phyloP scores from a whole-genome alignment of 257 asterid species.

The Solanum ossicruentum region DNA sequence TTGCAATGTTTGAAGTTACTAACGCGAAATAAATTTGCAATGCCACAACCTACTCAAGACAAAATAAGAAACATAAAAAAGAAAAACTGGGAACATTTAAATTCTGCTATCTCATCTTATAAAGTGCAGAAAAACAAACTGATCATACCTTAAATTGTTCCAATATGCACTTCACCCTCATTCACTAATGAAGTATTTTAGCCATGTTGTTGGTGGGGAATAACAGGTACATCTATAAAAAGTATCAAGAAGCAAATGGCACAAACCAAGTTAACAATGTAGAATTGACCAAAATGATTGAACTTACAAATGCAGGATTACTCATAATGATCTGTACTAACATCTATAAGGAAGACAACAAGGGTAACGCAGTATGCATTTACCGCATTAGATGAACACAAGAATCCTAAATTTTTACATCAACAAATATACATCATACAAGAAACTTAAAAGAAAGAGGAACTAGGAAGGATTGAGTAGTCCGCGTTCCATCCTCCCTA shows the following conservation, averaged over 20 bases:
- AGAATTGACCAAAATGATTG: background rate
- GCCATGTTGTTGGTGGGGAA: background rate
- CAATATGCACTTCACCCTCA: background rate
- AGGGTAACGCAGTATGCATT: background rate
- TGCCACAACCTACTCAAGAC: background rate
- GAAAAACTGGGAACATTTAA: background rate
- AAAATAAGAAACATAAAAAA: background rate
- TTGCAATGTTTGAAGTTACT: background rate
- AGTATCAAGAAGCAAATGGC: background rate
- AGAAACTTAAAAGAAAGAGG: background rate
- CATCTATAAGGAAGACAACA: background rate
- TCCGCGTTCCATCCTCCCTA: background rate
- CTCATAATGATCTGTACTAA: background rate
- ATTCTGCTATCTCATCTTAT: background rate
- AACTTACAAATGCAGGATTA: background rate
- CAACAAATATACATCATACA: background rate
- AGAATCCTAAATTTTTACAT: slow-evolving; percentile 4
- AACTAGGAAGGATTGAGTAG: slow-evolving; percentile 2
- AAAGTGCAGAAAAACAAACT: background rate
- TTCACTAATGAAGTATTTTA: background rate
- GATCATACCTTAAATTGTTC: background rate
- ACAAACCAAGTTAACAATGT: no score
- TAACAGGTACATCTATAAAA: no score
- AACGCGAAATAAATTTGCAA: background rate
- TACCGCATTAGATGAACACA: background rate